Percentiles rank a stretch among this genome's conserved stretches.
phyloP scores from a whole-genome alignment of 2,329 filamentous ascomycete species.

The Acephala macrosclerotiorum region DNA sequence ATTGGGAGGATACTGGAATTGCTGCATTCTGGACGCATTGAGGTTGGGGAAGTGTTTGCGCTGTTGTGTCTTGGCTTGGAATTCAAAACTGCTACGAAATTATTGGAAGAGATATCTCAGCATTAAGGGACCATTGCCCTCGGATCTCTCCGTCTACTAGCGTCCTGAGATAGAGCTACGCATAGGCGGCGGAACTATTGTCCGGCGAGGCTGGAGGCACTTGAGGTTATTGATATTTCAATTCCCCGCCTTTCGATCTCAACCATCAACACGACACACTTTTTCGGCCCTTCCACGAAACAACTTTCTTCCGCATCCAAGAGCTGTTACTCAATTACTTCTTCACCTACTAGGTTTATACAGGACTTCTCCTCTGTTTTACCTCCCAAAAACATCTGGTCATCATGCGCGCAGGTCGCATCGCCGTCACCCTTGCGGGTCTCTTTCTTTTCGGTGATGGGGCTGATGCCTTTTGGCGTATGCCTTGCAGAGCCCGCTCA shows the following conservation, averaged over 20 bases:
- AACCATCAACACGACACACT: background rate
- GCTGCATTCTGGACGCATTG: background rate
- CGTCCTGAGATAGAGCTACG: background rate
- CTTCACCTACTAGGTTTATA: background rate
- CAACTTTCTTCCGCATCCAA: background rate
- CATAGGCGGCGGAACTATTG: background rate
- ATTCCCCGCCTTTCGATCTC: background rate
- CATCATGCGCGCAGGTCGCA: background rate
- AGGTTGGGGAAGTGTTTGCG: background rate
- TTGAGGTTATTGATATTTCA: background rate
- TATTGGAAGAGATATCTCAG: background rate
- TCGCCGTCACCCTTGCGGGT: constrained; percentile 1
- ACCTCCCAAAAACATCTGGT: background rate
- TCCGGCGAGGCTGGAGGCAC: background rate
- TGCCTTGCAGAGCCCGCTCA: constrained; percentile 78
- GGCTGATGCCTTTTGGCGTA: constrained; percentile 81
- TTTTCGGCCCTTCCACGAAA: background rate
- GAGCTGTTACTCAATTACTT: background rate
- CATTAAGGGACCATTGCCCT: background rate
- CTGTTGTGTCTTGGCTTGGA: background rate
- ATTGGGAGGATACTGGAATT: constrained; percentile 16
- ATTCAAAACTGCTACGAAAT: background rate
- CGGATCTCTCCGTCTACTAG: background rate
- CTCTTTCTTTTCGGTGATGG: constrained; percentile 10
- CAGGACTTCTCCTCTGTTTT: background rate